A percentile compares a stretch with the other conserved stretches of the same genome.
Conservation (phyloP, 177 flowering plant species). For the Vitis hybrid region DNA sequence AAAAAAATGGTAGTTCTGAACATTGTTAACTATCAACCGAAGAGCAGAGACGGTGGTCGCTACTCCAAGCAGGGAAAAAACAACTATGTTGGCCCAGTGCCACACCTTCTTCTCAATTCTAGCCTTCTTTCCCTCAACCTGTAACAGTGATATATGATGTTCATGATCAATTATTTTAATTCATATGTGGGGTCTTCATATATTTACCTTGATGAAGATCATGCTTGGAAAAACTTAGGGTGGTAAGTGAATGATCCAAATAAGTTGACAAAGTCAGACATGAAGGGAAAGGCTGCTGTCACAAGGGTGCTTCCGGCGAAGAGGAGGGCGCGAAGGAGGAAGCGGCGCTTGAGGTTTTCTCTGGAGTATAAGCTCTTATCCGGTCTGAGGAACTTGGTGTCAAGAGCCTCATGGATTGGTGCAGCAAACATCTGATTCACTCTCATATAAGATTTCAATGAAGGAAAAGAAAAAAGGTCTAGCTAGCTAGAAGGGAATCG, state of each 20-base stretch:
- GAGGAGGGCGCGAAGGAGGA: conserved; percentile 33
- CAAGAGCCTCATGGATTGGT: conserved; percentile 57
- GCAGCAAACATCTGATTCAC: conserved; percentile 38
- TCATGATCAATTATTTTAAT: neutral
- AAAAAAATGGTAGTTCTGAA: conserved; percentile 38
- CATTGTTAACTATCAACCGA: conserved; percentile 33
- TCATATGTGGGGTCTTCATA: too few species aligned
- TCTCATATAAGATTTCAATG: too few species aligned
- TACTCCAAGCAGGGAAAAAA: conserved; percentile 37
- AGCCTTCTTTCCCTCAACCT: conserved; percentile 52
- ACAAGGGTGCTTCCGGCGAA: conserved; percentile 38
- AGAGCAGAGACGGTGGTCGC: conserved; percentile 45
- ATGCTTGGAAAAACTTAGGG: conserved; percentile 58
- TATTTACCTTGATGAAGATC: conserved; percentile 51
- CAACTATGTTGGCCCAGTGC: conserved; percentile 49
- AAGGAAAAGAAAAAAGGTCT: too few species aligned
- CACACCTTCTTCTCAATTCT: conserved; percentile 32
- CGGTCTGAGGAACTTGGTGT: conserved; percentile 45
- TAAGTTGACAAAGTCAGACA: conserved; percentile 59
- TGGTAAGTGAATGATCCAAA: conserved; percentile 45
- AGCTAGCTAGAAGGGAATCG: too few species aligned
- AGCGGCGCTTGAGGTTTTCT: conserved; percentile 32
- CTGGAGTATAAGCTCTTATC: conserved; percentile 29
- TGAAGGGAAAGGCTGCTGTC: conserved; percentile 54
- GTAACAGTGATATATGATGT: neutral